Evolutionary conservation across 2,329 filamentous ascomycete genomes (phyloP).

Genomic region (Dothideomycetes sp.): DNA sequence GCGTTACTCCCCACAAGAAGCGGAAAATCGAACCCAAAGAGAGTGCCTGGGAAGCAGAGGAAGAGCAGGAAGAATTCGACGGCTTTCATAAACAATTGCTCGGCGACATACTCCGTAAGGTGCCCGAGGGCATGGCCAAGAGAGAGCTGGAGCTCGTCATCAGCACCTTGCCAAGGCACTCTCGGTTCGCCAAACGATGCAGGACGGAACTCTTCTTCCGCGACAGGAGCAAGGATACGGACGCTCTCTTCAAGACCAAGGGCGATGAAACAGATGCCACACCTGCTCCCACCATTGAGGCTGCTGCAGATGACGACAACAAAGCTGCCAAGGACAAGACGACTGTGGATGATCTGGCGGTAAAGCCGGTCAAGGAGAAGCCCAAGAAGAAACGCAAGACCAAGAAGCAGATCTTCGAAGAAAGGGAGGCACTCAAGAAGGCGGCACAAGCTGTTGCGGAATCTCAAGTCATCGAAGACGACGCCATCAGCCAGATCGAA

Average conservation of each 20-base stretch:
- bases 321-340: constrained; percentile 2
- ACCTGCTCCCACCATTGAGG: constrained; percentile 12
- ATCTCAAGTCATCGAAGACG: constrained; percentile 19
- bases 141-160: constrained; percentile 46
- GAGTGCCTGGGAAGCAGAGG: constrained; percentile 34
- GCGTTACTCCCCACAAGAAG: constrained; percentile 24
- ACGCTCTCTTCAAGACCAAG: constrained; percentile 62
- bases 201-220: constrained; percentile 57
- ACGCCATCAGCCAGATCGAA: constrained; percentile 24
- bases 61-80: constrained; percentile 38
- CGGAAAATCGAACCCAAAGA: constrained; percentile 23
- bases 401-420: constrained; percentile 66
- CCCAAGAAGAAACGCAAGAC: constrained; percentile 53
- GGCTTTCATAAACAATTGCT: constrained; percentile 33
- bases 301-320: constrained; percentile 14
- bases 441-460: constrained; percentile 19
- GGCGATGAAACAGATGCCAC: constrained; percentile 38
- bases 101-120: constrained; percentile 39
- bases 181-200: constrained; percentile 66
- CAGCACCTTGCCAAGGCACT: constrained; percentile 42
- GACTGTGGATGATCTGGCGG: constrained; percentile 14
- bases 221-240: constrained; percentile 76
- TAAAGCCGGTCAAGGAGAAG: constrained; percentile 30
- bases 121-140: constrained; percentile 62
- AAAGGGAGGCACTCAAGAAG: constrained; percentile 48